Evolutionary conservation across 31 red algal genomes (phyloP).

Genomic region (Bonnemaisonia californica): DNA sequence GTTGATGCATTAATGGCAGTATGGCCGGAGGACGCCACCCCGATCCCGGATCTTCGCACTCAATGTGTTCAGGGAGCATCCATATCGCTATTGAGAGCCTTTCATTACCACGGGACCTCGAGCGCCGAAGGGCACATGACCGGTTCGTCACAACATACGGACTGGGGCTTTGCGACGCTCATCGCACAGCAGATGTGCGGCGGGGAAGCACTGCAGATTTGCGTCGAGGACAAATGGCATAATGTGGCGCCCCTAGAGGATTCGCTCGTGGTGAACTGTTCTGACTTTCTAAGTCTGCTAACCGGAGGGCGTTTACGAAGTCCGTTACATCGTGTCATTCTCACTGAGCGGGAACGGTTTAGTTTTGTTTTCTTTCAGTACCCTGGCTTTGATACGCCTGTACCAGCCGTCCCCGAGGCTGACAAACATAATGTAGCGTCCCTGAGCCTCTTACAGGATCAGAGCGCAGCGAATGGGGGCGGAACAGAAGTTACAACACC

Average conservation of each 20-base stretch:
- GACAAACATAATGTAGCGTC: not conserved
- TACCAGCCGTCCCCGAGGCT: constrained; percentile 9
- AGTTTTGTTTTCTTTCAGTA: constrained; percentile 67
- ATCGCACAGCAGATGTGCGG: constrained; percentile 37
- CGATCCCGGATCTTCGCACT: constrained; percentile 3
- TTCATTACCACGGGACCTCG: constrained; percentile 42
- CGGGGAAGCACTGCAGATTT: constrained; percentile 31
- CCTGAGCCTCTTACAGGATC: constrained; percentile 43
- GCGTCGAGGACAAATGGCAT: constrained; percentile 21
- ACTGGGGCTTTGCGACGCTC: constrained; percentile 59
- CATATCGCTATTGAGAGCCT: constrained; percentile 47
- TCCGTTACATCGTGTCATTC: constrained; percentile 45
- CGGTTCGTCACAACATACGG: constrained; percentile 48
- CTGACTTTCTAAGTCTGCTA: constrained; percentile 53
- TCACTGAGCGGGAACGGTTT: constrained; percentile 23
- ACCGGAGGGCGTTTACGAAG: constrained; percentile 22
- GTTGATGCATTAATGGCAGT: constrained; percentile 3
- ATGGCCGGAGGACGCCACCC: not conserved
- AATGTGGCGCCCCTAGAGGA: constrained; percentile 16
- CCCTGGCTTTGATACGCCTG: constrained; percentile 36
- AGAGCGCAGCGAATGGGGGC: constrained; percentile 3
- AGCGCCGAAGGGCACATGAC: not conserved
- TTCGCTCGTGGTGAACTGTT: constrained; percentile 57
- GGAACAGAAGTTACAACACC: not conserved
- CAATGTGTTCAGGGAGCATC: constrained; percentile 22